Conservation (phyloP, 1,284 basidiomycete genomes). For the Sanguinoderma infundibulare region DNA sequence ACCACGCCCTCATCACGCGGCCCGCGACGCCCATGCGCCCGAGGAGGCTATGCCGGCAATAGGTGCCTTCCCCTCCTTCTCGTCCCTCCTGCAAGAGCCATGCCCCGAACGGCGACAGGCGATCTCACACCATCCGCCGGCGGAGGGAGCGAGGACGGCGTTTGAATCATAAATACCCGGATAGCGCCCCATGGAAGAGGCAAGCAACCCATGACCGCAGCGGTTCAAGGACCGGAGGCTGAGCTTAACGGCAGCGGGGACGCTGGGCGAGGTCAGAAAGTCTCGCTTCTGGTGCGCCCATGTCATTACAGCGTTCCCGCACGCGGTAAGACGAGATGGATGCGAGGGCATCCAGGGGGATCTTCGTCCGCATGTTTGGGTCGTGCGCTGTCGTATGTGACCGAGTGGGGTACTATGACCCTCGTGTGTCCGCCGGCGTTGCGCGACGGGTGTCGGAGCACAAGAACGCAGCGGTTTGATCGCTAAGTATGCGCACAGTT, state of each 20-base stretch:
- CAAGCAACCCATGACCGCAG: neutral
- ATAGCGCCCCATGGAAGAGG: neutral
- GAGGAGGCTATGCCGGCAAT: neutral
- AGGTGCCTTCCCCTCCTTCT: no score
- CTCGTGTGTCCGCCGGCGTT: no score
- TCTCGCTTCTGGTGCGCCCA: neutral
- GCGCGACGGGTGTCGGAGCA: no score
- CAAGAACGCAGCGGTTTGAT: no score
- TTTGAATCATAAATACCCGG: neutral
- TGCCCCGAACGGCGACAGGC: neutral
- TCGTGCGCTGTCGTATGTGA: no score
- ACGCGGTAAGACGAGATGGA: no score
- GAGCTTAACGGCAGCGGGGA: slow-evolving; percentile 4
- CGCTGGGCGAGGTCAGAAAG: neutral
- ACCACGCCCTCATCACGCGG: neutral
- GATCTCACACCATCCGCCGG: neutral
- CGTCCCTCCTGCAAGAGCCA: neutral
- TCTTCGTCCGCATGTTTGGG: neutral
- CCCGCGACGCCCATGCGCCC: neutral
- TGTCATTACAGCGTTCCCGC: no score
- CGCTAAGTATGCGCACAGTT: no score
- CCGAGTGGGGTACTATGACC: no score
- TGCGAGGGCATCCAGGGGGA: neutral
- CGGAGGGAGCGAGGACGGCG: slow-evolving; percentile 1
- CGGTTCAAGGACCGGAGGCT: neutral